A percentile compares a stretch with the other conserved stretches of the same genome.
Evolutionary conservation across 805 yeast species (phyloP).

Genomic region (Candida succiphila): DNA sequence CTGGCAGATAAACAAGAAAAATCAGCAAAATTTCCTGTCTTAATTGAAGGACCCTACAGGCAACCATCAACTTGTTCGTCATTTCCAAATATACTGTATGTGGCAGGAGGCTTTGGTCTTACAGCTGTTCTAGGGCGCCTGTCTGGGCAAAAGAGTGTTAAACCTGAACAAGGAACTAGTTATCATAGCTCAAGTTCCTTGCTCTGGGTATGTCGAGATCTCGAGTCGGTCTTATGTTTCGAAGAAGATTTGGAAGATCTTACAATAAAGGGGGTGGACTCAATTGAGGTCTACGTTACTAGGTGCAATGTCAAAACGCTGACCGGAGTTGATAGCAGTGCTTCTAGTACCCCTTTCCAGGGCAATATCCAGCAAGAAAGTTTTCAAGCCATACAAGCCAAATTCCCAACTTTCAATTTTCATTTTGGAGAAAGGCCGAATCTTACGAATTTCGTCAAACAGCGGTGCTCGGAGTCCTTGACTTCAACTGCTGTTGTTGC

Average conservation of each 20-base stretch:
- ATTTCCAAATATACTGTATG: constrained; percentile 36
- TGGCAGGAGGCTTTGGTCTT: constrained; percentile 61
- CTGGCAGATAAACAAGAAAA: constrained; percentile 22
- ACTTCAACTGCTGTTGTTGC: constrained; percentile 23
- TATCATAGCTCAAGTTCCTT: too few relatives aligned
- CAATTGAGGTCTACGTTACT: too few relatives aligned
- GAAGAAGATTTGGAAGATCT: constrained; percentile 18
- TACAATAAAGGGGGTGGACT: too few relatives aligned
- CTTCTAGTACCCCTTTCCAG: too few relatives aligned
- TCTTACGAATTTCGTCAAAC: constrained; percentile 11
- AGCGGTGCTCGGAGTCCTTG: constrained; percentile 8
- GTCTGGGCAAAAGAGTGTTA: too few relatives aligned
- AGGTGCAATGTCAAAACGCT: too few relatives aligned
- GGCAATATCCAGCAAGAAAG: too few relatives aligned
- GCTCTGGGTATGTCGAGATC: constrained; percentile 21
- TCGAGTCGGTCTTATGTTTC: constrained; percentile 21
- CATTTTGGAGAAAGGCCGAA: constrained; percentile 19
- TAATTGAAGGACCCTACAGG: constrained; percentile 60
- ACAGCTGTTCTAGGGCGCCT: too few relatives aligned
- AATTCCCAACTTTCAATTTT: too few relatives aligned
- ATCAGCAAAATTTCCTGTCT: constrained; percentile 27
- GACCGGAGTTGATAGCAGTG: too few relatives aligned
- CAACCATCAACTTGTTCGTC: constrained; percentile 33
- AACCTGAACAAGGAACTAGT: too few relatives aligned
- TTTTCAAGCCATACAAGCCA: too few relatives aligned